Evolutionary conservation across 192 early-diverging fungal genomes (phyloP).

Genomic region (Paraglomus brasilianum): DNA sequence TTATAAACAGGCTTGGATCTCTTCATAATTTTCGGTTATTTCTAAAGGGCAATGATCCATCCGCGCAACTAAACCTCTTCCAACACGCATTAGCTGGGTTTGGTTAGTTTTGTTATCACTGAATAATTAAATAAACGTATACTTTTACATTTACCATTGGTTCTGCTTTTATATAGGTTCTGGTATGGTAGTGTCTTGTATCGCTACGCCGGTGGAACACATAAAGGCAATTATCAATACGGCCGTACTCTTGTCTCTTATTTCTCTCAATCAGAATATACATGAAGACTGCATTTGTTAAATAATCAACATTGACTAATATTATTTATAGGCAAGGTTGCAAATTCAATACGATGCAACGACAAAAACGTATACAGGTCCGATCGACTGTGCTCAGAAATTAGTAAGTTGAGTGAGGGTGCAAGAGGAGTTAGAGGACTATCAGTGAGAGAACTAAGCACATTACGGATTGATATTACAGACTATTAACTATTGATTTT

Average conservation of each 20-base stretch:
- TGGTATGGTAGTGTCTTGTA: constrained; percentile 76
- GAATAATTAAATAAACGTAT: background rate
- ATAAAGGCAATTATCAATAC: constrained; percentile 59
- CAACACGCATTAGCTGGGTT: constrained; percentile 71
- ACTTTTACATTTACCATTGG: background rate
- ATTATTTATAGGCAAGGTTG: constrained; percentile 40
- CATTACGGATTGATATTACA: background rate
- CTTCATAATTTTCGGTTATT: constrained; percentile 77
- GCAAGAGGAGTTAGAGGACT: background rate
- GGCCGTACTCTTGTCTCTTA: background rate
- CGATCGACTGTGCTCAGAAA: constrained; percentile 80
- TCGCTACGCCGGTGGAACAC: constrained; percentile 79
- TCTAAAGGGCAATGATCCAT: constrained; percentile 62
- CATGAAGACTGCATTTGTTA: no score
- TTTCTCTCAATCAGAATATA: background rate
- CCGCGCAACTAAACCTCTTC: constrained; percentile 57
- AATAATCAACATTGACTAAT: background rate
- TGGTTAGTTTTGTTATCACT: constrained; percentile 15
- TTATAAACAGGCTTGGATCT: constrained; percentile 68
- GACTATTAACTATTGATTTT: background rate
- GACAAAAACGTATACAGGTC: constrained; percentile 77
- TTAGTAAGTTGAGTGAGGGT: constrained; percentile 42
- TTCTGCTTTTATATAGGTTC: constrained; percentile 44
- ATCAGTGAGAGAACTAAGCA: background rate
- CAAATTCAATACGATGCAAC: constrained; percentile 74